These are phyloP conservation scores for Candolleomyces efflorescens DNA, from an alignment of 768 basidiomycete species.

Conservation along the genomic window DNA sequence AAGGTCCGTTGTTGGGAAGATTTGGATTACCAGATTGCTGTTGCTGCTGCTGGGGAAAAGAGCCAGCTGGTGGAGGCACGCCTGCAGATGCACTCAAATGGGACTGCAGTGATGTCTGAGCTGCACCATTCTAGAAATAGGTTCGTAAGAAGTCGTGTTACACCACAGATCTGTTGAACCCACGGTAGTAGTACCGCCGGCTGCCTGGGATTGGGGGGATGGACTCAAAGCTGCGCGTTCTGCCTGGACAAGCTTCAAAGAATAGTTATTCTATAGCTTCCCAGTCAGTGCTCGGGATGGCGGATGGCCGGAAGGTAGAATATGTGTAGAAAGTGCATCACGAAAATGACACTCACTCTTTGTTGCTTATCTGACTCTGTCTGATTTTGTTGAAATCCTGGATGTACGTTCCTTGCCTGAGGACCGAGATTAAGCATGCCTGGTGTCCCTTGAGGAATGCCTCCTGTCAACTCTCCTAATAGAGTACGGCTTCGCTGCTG, in stretches of 20 bases:
- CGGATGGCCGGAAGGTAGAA: not conserved
- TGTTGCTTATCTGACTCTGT: slow-evolving; percentile 63
- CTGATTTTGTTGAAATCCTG: slow-evolving; percentile 54
- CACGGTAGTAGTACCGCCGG: slow-evolving; percentile 20
- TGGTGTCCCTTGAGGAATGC: slow-evolving; percentile 45
- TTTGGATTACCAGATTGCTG: slow-evolving; percentile 21
- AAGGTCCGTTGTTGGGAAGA: not conserved
- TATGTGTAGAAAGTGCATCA: not conserved
- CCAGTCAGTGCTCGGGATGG: slow-evolving; percentile 10
- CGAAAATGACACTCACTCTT: slow-evolving; percentile 46
- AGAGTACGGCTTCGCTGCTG: slow-evolving; percentile 57
- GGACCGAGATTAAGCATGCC: slow-evolving; percentile 60
- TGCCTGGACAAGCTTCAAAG: slow-evolving; percentile 60
- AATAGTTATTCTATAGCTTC: slow-evolving; percentile 46
- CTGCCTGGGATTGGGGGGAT: slow-evolving; percentile 29
- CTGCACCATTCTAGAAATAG: slow-evolving; percentile 28
- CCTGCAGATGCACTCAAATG: slow-evolving; percentile 52
- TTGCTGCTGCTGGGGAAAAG: slow-evolving; percentile 16
- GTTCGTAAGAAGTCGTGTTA: slow-evolving; percentile 5
- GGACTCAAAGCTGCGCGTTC: slow-evolving; percentile 63
- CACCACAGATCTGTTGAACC: slow-evolving; percentile 10
- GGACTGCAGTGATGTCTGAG: slow-evolving; percentile 35
- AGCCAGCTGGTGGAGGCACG: slow-evolving; percentile 30
- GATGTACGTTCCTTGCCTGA: slow-evolving; percentile 43
- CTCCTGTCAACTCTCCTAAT: slow-evolving; percentile 46